These are phyloP conservation scores for Leccinum huronense DNA, from an alignment of 1,284 basidiomycete genomes.

Conservation along the genomic window DNA sequence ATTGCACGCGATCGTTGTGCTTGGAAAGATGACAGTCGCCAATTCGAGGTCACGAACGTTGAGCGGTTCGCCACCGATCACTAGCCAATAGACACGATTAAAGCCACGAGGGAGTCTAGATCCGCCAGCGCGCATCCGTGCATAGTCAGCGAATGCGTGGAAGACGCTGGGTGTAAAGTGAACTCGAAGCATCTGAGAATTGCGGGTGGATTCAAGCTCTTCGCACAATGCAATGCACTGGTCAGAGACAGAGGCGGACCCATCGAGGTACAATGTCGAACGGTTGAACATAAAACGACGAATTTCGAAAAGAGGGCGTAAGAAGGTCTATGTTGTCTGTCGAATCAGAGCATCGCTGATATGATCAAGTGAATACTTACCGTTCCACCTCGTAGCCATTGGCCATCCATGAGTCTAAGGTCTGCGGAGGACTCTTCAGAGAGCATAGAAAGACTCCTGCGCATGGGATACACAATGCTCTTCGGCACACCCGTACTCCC, in stretches of 20 bases:
- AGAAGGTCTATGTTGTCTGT: constrained; percentile 23
- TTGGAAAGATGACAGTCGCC: constrained; percentile 26
- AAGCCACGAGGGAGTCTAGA: constrained; percentile 26
- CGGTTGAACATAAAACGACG: constrained; percentile 35
- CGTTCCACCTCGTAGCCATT: constrained; percentile 33
- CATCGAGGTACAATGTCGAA: constrained; percentile 31
- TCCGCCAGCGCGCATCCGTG: constrained; percentile 21
- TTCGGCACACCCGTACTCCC: constrained; percentile 34
- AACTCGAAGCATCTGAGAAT: constrained; percentile 28
- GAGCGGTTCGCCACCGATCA: constrained; percentile 31
- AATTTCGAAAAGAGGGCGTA: constrained; percentile 33
- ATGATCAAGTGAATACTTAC: constrained; percentile 14
- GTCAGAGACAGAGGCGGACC: constrained; percentile 26
- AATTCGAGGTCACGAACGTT: constrained; percentile 27
- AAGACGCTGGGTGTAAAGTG: constrained; percentile 33
- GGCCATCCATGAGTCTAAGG: constrained; percentile 29
- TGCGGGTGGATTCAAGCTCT: constrained; percentile 27
- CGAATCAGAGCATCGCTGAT: constrained; percentile 1
- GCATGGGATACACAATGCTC: constrained; percentile 34
- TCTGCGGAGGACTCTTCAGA: constrained; percentile 29
- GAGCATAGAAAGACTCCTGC: constrained; percentile 25
- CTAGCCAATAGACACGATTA: constrained; percentile 33
- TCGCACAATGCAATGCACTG: constrained; percentile 29
- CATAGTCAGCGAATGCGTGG: constrained; percentile 31
- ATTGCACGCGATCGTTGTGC: constrained; percentile 32